Base-by-base conservation (phyloP, 2,329 filamentous ascomycete species). In the Chaetothyriales sp. region DNA sequence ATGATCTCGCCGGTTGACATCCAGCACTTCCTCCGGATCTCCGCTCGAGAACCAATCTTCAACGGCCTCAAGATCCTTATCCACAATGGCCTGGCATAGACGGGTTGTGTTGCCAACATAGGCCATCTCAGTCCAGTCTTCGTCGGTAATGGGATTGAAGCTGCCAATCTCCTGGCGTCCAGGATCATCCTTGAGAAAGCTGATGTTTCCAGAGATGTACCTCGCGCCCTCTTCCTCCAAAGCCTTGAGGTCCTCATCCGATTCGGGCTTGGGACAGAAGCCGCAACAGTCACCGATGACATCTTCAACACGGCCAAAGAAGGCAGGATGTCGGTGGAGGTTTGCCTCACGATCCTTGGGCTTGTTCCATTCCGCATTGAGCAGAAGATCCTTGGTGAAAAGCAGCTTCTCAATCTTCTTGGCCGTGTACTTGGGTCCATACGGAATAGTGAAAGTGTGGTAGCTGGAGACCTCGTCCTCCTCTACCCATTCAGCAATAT, bases 101-200 rank as follows among this genome's bases (percentile, higher is more conserved):
- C 77, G 73, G 39, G 79, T 80, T 1, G 85, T 89, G 57, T 88
- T 85, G 9, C 86, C 84, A 36, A 93, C 75, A 57, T 93, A 94
- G 0, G 86, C 86, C 86, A 93, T 92, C 57, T 89, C 84, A 0
- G 86, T 92, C 85, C 86, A 93, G 61, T 92, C 86, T 48, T 86
- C 75, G 43, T 86, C 80, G 0, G 83, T 89, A 39, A 90, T 73
- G 0, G 86, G 87, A 59, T 92, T 83, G 68, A 93, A 93, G 43
- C 74, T 79, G 22, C 79, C 79, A 57, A 83, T 80, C 39, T 74
- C 68, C 66, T 92, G 87, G 50, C 87, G 75, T 18, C 87, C 87
- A 1, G 87, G 85, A 58, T 94, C 78, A 59, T 94, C 86, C 55
- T 81, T 82, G 58, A 92, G 72, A 65, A 93, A 93, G 0, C 73